These are phyloP conservation scores for Prunus mongolica DNA, from an alignment of 306 rosid genomes.

Conservation along the genomic window DNA sequence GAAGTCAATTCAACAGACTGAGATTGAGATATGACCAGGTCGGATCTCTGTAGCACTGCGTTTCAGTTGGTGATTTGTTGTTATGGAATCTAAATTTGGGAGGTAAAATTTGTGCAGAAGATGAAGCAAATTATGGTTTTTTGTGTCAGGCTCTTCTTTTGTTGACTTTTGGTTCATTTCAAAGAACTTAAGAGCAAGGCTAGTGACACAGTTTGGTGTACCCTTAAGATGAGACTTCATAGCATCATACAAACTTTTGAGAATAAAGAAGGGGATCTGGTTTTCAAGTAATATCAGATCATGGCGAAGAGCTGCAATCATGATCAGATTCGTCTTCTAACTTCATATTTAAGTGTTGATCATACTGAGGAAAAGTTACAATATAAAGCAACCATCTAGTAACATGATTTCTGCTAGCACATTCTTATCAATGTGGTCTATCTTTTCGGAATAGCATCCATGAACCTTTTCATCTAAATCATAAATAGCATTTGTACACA, in stretches of 20 bases:
- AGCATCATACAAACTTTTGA: slow-evolving; percentile 7
- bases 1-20: too few relatives aligned
- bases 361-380: slow-evolving; percentile 29
- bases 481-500: slow-evolving; percentile 18
- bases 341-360: neutral
- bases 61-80: neutral
- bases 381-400: slow-evolving; percentile 37
- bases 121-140: slow-evolving; percentile 20
- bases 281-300: slow-evolving; percentile 34
- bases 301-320: neutral
- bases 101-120: slow-evolving; percentile 13
- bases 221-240: neutral
- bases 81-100: neutral
- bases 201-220: slow-evolving; percentile 10
- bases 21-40: neutral
- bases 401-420: slow-evolving; percentile 25
- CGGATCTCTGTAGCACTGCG: neutral
- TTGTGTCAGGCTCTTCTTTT: neutral
- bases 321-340: neutral
- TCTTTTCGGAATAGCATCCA: slow-evolving; percentile 22
- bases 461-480: neutral
- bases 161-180: neutral
- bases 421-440: neutral
- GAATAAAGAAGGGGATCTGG: slow-evolving; percentile 30
- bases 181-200: slow-evolving; percentile 5